Evolutionary conservation across 768 basidiomycete genomes (phyloP), one percentile per base, ranked within the genome.

Genomic region (Dendrothele bispora): DNA sequence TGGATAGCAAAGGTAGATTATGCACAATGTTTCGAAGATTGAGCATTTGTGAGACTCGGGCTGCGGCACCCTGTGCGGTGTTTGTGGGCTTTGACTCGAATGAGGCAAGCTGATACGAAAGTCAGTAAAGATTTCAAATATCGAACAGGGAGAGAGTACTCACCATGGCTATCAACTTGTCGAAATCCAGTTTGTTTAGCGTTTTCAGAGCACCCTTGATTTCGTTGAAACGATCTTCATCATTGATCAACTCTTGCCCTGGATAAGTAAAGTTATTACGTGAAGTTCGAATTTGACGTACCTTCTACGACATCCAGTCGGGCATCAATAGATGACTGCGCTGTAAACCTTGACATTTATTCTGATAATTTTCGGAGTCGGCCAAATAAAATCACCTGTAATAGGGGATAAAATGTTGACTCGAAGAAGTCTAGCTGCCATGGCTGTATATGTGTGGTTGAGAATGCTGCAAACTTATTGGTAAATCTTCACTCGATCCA

Each of bases 271-370:
- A n/a, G 46, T 46, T 46, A 51, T 43, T 50, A 25, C 4, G 4
- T n/a, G 14, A 49, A 4, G 35, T 15, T 20, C 21, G 18, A 41
- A 21, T n/a, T n/a, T n/a, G 20, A 4, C 29, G 56, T 43, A 79
- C 93, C 90, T 75, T 91, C 84, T 3, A 97, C 92, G 8, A 83
- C 89, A 51, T 95, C 91, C 15, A 97, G 76, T 10, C 95, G 78
- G 1, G 86, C 84, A 55, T 93, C 82, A 34, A 97, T 84, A 2
- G 84, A 75, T 41, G 65, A 65, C 56, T 80, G 79, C 1, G 78
- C 84, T 84, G 38, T 34, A 17, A 29, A 46, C 21, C 18, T n/a
- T 2, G 25, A 56, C 46, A 43, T 42, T 53, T 32, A 32, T n/a
- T 10, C 30, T 10, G 30, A 32, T 32, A 32, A 32, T 10, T 10